Conservation (phyloP, 129 eudicot genomes). For the Ambrosia artemisiifolia region DNA sequence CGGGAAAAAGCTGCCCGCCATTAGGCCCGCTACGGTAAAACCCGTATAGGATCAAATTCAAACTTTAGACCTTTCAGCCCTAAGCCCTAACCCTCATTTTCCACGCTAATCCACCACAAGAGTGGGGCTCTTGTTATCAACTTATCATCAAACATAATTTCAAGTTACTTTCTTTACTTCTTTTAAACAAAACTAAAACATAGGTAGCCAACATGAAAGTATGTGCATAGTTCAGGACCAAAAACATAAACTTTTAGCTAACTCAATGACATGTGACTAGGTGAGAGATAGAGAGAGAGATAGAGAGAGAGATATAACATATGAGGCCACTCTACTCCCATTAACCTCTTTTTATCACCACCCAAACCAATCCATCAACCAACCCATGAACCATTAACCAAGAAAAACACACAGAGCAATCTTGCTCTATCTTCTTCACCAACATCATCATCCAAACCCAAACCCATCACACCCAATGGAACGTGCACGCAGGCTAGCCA, state of each 20-base stretch:
- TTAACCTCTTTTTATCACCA: slow-evolving; percentile 42
- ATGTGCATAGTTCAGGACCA: slow-evolving; percentile 11
- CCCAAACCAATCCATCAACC: slow-evolving; percentile 19
- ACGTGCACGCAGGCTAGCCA: slow-evolving; percentile 78
- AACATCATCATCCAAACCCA: neutral
- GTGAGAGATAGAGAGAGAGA: neutral
- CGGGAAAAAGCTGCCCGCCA: too few species aligned
- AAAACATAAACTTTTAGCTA: slow-evolving; percentile 9
- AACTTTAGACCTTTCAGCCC: too few species aligned
- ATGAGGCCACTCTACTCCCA: slow-evolving; percentile 26
- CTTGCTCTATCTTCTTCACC: neutral
- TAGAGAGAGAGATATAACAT: neutral
- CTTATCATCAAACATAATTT: neutral
- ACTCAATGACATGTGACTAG: slow-evolving; percentile 27
- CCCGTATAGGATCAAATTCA: too few species aligned
- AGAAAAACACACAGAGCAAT: slow-evolving; percentile 8
- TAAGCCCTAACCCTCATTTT: too few species aligned
- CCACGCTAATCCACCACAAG: too few species aligned
- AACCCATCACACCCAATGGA: slow-evolving; percentile 61
- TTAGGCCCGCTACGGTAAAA: too few species aligned
- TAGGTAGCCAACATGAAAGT: slow-evolving; percentile 2
- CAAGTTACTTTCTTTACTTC: neutral
- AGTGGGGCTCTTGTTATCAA: too few species aligned
- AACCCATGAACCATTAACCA: slow-evolving; percentile 26
- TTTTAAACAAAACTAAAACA: neutral